A percentile compares a stretch with the other conserved stretches of the same genome.
These are phyloP conservation scores for Cutaneotrichosporon cutaneum DNA, from an alignment of 1,284 basidiomycete species.

Conservation along the genomic window DNA sequence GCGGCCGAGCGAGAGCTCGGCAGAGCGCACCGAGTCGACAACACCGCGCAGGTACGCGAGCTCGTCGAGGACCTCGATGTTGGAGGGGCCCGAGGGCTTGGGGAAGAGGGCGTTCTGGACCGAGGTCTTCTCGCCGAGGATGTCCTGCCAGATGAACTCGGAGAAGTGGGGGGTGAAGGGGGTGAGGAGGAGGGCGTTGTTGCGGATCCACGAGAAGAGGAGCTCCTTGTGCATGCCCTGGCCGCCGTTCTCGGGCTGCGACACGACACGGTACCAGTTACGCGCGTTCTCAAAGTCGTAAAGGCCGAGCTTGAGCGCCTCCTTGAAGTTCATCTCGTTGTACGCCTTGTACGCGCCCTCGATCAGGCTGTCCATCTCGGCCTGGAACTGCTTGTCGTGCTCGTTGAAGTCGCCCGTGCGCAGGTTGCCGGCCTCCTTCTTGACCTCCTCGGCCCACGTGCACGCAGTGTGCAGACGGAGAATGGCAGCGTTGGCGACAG, in stretches of 20 bases:
- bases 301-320: conserved; percentile 91
- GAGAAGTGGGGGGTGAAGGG: conserved; percentile 95
- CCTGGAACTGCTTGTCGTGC: conserved; percentile 85
- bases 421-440: conserved; percentile 62
- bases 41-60: conserved; percentile 62
- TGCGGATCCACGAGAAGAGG: conserved; percentile 74
- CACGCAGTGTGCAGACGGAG: conserved; percentile 88
- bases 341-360: conserved; percentile 75
- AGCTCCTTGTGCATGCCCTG: conserved; percentile 82
- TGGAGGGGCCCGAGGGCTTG: conserved; percentile 58
- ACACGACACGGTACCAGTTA: conserved; percentile 96
- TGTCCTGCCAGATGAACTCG: conserved; percentile 80
- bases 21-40: conserved; percentile 72
- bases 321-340: conserved; percentile 85
- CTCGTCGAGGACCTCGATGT: conserved; percentile 62
- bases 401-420: conserved; percentile 61
- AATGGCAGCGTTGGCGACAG: conserved; percentile 96
- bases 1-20: conserved; percentile 75
- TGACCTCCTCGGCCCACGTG: conserved; percentile 88
- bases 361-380: conserved; percentile 85
- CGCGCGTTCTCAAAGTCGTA: conserved; percentile 91
- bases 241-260: conserved; percentile 63
- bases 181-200: conserved; percentile 71
- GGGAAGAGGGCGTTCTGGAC: conserved; percentile 70
- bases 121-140: conserved; percentile 72